These are phyloP conservation scores for Stephania yunnanensis DNA, from an alignment of 164 flowering plant genomes.

Conservation along the genomic window DNA sequence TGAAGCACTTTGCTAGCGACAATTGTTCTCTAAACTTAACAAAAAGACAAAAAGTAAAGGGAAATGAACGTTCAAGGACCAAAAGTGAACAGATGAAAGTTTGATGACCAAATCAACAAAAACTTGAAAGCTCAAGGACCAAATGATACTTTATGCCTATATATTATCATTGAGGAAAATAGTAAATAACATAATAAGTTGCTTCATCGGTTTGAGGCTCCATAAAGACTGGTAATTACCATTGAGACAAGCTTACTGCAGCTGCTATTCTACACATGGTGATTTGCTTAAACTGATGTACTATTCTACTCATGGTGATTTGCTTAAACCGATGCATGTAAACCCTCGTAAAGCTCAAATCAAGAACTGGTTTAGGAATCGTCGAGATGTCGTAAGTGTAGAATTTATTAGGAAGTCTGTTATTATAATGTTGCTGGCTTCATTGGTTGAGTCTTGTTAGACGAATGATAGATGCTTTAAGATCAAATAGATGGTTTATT, in stretches of 20 bases:
- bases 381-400: neutral
- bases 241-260: neutral
- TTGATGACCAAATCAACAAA: too few relatives aligned
- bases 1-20: too few relatives aligned
- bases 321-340: neutral
- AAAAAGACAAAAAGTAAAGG: too few relatives aligned
- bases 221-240: neutral
- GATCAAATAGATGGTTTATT: neutral
- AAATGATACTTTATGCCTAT: neutral
- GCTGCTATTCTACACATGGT: neutral
- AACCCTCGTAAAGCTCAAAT: neutral
- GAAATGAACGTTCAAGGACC: too few relatives aligned
- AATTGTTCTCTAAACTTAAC: too few relatives aligned
- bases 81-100: too few relatives aligned
- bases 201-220: neutral
- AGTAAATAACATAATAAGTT: neutral
- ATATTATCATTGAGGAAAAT: neutral
- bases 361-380: too few relatives aligned
- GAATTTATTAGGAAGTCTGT: neutral
- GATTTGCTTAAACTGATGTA: neutral
- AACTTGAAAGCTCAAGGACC: too few relatives aligned
- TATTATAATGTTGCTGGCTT: neutral
- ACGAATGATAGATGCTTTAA: neutral
- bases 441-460: neutral
- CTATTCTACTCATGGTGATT: neutral